These are phyloP conservation scores for Paraconiothyrium sp. DNA, from an alignment of 2,329 filamentous ascomycete species.

Conservation along the genomic window DNA sequence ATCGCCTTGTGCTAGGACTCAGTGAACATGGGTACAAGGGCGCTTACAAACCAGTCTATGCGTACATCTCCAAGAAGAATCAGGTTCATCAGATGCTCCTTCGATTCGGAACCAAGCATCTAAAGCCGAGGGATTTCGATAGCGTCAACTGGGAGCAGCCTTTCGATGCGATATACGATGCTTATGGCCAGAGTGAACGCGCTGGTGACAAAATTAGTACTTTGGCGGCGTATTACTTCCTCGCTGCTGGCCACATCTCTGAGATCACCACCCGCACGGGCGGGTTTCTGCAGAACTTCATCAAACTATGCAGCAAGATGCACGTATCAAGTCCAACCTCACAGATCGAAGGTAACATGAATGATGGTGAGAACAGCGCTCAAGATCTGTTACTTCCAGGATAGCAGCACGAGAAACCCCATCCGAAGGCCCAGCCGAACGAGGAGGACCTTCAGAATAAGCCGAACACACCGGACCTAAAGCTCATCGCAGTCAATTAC, in stretches of 20 bases:
- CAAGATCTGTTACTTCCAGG: background rate
- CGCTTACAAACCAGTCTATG: conserved; percentile 2
- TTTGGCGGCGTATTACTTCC: conserved; percentile 14
- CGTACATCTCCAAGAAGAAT: conserved; percentile 13
- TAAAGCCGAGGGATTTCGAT: conserved; percentile 1
- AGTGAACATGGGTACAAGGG: background rate
- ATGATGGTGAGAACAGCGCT: background rate
- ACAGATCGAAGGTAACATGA: background rate
- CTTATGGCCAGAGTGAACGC: conserved; percentile 3
- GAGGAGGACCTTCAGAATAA: background rate
- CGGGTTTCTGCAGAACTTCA: conserved; percentile 2
- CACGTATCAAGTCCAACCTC: background rate
- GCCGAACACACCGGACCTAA: background rate
- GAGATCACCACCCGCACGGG: background rate
- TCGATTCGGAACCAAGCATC: background rate
- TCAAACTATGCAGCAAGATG: background rate
- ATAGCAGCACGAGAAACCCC: background rate
- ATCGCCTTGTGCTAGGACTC: conserved; percentile 6
- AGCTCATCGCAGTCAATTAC: background rate
- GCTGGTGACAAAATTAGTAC: background rate
- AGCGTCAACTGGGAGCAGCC: background rate
- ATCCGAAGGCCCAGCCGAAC: background rate
- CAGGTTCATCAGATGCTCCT: background rate
- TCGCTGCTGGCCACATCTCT: conserved; percentile 6
- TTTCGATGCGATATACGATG: conserved; percentile 10